Conservation (phyloP, 768 basidiomycete species). For the Daedaleopsis nitida region DNA sequence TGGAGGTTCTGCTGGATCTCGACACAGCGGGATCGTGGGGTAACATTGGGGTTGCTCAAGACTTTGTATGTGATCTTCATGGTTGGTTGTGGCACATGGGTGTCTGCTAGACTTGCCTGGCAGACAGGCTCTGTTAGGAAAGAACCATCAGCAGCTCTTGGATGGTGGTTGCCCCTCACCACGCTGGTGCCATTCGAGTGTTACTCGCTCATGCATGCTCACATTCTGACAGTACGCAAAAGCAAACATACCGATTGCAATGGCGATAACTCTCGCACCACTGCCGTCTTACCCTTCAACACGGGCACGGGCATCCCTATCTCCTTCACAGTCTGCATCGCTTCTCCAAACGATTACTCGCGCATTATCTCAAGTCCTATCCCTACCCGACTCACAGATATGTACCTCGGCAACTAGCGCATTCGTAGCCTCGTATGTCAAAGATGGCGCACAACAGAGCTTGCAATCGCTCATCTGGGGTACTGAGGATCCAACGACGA, state of each 20-base stretch:
- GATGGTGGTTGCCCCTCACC: too few relatives aligned
- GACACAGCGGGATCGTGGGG: too few relatives aligned
- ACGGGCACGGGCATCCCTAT: constrained; percentile 46
- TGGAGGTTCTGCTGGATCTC: too few relatives aligned
- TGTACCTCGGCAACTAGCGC: constrained; percentile 44
- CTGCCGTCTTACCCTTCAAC: constrained; percentile 61
- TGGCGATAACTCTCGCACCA: constrained; percentile 27
- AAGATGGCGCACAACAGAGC: constrained; percentile 52
- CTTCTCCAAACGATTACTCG: constrained; percentile 51
- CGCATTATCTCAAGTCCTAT: constrained; percentile 48
- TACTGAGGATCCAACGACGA: background rate
- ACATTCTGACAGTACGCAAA: background rate
- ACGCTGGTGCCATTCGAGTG: background rate
- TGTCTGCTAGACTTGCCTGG: too few relatives aligned
- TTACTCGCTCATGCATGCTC: background rate
- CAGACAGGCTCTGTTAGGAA: too few relatives aligned
- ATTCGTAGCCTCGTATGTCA: constrained; percentile 61
- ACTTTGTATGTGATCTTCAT: too few relatives aligned
- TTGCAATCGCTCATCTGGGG: constrained; percentile 65
- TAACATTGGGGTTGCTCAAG: too few relatives aligned
- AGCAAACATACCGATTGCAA: background rate
- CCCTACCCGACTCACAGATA: constrained; percentile 49
- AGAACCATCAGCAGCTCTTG: too few relatives aligned
- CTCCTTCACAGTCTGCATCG: constrained; percentile 51
- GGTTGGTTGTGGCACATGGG: too few relatives aligned